These are phyloP conservation scores for Cornus controversa DNA, from an alignment of 148 eudicot genomes.

Conservation along the genomic window DNA sequence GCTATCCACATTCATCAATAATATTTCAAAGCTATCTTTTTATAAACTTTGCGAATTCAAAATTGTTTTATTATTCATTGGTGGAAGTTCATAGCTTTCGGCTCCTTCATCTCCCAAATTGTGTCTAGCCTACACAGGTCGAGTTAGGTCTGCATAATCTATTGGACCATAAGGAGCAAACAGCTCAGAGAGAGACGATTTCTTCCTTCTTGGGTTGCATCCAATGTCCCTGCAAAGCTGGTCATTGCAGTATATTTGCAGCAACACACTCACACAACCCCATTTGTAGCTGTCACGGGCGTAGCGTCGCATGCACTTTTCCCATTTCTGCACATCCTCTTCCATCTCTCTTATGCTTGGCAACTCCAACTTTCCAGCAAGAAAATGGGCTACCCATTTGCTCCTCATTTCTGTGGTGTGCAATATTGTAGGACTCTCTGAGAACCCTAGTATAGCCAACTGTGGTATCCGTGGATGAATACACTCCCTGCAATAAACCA, in stretches of 20 bases:
- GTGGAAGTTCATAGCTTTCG: too few relatives aligned
- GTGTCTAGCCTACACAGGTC: too few relatives aligned
- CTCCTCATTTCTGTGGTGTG: conserved; percentile 39
- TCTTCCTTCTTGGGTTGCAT: conserved; percentile 33
- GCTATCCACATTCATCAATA: too few relatives aligned
- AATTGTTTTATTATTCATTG: too few relatives aligned
- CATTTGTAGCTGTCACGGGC: conserved; percentile 22
- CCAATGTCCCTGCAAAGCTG: conserved; percentile 45
- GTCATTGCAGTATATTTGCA: conserved; percentile 42
- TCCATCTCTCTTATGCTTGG: conserved; percentile 45
- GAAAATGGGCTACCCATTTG: conserved; percentile 43
- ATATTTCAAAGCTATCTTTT: too few relatives aligned
- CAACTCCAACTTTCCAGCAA: conserved; percentile 39
- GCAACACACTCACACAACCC: conserved; percentile 29
- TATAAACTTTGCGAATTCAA: too few relatives aligned
- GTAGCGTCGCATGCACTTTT: conserved; percentile 22
- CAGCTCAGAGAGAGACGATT: conserved; percentile 25
- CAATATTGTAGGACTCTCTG: conserved; percentile 32
- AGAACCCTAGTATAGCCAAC: conserved; percentile 43
- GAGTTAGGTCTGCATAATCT: conserved; percentile 21
- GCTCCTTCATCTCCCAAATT: too few relatives aligned
- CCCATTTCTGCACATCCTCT: conserved; percentile 31
- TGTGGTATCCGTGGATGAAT: conserved; percentile 52
- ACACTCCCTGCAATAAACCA: conserved; percentile 35
- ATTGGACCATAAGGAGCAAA: conserved; percentile 33